phyloP scores from a whole-genome alignment of 2,329 filamentous ascomycete species.

The Cercospora sp. region DNA sequence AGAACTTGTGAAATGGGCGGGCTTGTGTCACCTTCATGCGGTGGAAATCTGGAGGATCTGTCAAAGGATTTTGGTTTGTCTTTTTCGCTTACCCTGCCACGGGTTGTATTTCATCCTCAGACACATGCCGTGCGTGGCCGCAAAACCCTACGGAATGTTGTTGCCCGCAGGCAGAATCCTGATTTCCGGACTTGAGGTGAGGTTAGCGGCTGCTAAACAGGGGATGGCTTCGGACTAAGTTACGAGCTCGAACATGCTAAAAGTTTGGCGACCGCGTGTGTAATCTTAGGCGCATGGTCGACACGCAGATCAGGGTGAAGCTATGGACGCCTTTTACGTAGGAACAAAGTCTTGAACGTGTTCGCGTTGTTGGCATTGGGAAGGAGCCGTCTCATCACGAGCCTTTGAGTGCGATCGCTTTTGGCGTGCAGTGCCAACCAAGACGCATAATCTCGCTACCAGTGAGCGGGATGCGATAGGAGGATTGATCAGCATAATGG shows the following conservation, averaged over 20 bases:
- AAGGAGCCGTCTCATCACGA: background rate
- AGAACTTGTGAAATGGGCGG: background rate
- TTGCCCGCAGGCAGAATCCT: constrained; percentile 1
- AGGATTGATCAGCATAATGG: background rate
- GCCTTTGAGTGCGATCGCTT: background rate
- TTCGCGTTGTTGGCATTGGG: background rate
- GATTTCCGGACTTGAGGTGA: constrained; percentile 3
- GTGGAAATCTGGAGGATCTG: constrained; percentile 8
- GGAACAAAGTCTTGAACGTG: background rate
- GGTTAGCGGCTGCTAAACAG: background rate
- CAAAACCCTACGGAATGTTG: constrained; percentile 1
- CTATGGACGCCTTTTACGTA: background rate
- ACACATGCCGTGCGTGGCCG: background rate
- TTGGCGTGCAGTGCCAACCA: background rate
- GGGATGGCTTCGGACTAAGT: constrained; percentile 1
- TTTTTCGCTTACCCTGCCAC: constrained; percentile 1
- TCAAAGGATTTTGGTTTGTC: constrained; percentile 4
- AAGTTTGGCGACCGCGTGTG: constrained; percentile 1
- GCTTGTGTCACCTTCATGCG: background rate
- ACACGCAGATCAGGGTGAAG: constrained; percentile 7
- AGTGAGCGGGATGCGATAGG: background rate
- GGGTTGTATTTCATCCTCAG: background rate
- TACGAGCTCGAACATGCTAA: constrained; percentile 6
- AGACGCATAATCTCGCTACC: constrained; percentile 1
- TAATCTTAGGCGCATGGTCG: constrained; percentile 5